Conservation (phyloP, 768 basidiomycete species). For the Austroboletus eburneus region DNA sequence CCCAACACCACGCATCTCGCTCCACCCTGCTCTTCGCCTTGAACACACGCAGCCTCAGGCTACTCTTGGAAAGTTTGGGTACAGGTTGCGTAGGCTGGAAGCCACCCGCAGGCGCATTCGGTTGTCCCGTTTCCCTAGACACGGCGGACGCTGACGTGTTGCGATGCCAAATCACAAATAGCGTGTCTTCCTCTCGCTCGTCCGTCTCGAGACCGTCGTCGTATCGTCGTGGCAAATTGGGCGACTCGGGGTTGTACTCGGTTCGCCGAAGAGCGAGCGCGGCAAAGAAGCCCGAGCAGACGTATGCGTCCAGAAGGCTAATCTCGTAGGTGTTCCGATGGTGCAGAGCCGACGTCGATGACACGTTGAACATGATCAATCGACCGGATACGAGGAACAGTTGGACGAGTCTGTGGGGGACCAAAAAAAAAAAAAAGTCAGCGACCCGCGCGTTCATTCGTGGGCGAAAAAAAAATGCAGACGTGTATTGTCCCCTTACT, state of each 20-base stretch:
- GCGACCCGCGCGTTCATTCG: background rate
- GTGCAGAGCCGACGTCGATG: constrained; percentile 54
- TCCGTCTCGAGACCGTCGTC: constrained; percentile 86
- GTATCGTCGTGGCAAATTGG: constrained; percentile 66
- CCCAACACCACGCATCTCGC: constrained; percentile 94
- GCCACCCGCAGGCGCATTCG: constrained; percentile 18
- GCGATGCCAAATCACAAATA: constrained; percentile 78
- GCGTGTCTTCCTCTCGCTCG: constrained; percentile 82
- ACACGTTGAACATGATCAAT: constrained; percentile 67
- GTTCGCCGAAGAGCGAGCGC: constrained; percentile 58
- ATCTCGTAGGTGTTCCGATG: constrained; percentile 51
- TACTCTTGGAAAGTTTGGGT: constrained; percentile 49
- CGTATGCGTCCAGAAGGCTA: constrained; percentile 69
- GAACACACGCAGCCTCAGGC: constrained; percentile 60
- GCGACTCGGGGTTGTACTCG: constrained; percentile 55
- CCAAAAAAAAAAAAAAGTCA: background rate
- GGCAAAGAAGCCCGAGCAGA: constrained; percentile 84
- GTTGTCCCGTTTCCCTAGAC: constrained; percentile 1
- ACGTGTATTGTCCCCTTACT: constrained; percentile 76
- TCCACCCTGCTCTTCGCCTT: constrained; percentile 81
- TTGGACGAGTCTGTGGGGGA: constrained; percentile 52
- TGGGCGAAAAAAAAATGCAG: constrained; percentile 23
- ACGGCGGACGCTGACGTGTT: constrained; percentile 25
- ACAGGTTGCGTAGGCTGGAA: constrained; percentile 25
- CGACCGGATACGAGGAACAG: constrained; percentile 73